phyloP scores from a whole-genome alignment of 352 stramenopile genomes.

The Phytophthora nicotianae region DNA sequence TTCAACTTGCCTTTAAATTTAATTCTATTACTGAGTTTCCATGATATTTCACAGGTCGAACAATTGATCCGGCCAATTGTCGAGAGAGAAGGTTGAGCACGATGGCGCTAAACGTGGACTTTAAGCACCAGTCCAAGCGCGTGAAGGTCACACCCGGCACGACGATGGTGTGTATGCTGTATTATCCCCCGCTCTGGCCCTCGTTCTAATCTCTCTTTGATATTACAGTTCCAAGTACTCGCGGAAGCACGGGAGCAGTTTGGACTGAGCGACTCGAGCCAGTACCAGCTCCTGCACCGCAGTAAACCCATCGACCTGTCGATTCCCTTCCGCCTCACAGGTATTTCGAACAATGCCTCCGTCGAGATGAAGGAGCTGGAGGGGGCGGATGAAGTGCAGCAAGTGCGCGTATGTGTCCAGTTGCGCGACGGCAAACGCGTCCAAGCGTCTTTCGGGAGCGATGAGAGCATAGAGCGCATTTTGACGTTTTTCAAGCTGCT shows the following conservation, averaged over 20 bases:
- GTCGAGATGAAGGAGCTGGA: conserved; percentile 65
- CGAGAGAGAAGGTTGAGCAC: not conserved
- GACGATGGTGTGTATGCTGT: conserved; percentile 58
- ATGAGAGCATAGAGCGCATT: conserved; percentile 63
- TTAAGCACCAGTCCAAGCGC: conserved; percentile 73
- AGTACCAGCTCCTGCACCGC: conserved; percentile 75
- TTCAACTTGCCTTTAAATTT: conserved; percentile 4
- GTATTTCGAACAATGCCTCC: conserved; percentile 83
- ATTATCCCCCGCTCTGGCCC: not conserved
- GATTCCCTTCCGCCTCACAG: conserved; percentile 85
- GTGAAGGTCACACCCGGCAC: conserved; percentile 75
- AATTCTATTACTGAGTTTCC: conserved; percentile 8
- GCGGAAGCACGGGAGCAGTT: conserved; percentile 65
- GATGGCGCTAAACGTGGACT: conserved; percentile 84
- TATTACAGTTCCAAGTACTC: conserved; percentile 73
- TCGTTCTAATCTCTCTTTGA: not conserved
- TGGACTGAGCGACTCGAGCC: conserved; percentile 40
- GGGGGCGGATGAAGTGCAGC: conserved; percentile 37
- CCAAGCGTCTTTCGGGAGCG: conserved; percentile 62
- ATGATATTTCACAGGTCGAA: conserved; percentile 11
- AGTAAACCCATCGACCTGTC: conserved; percentile 71
- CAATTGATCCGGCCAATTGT: not conserved
- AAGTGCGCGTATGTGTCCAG: conserved; percentile 86
- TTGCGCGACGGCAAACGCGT: conserved; percentile 76
- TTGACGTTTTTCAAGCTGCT: conserved; percentile 62